These are phyloP conservation scores for Cyberlindnera xylosilytica DNA, from an alignment of 805 yeast species.

Conservation along the genomic window DNA sequence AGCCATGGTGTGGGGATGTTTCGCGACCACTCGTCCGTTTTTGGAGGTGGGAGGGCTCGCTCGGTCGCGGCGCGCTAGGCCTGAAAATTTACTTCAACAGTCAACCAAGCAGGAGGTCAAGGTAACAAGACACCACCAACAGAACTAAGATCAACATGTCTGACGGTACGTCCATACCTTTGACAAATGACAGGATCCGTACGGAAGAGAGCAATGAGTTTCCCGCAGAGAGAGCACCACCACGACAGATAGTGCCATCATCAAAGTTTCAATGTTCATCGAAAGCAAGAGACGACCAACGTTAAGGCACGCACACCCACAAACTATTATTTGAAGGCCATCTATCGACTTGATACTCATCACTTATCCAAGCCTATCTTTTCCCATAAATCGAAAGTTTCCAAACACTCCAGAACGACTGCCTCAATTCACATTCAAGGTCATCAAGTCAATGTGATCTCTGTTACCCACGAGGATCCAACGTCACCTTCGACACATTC, in stretches of 20 bases:
- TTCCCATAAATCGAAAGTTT: too few relatives aligned
- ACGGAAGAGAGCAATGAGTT: background rate
- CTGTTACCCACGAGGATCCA: too few relatives aligned
- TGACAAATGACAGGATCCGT: background rate
- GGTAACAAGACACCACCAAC: constrained; percentile 7
- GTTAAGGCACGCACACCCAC: too few relatives aligned
- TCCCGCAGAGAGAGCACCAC: background rate
- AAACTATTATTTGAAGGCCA: too few relatives aligned
- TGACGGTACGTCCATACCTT: constrained; percentile 27
- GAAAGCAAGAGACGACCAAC: too few relatives aligned
- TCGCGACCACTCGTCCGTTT: constrained; percentile 1
- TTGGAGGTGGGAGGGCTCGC: background rate
- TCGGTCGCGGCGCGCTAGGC: constrained; percentile 4
- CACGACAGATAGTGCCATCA: background rate
- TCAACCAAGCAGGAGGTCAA: constrained; percentile 7
- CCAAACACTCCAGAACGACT: too few relatives aligned
- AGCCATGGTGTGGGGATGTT: background rate
- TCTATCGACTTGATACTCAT: too few relatives aligned
- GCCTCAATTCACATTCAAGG: too few relatives aligned
- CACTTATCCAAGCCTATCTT: too few relatives aligned
- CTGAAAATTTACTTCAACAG: constrained; percentile 23
- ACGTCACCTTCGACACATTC: too few relatives aligned
- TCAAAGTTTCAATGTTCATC: background rate
- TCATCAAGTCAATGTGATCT: too few relatives aligned
- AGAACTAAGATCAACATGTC: constrained; percentile 25